Conservation (phyloP, 495 filamentous ascomycete species). For the Neurospora tetrasperma region DNA sequence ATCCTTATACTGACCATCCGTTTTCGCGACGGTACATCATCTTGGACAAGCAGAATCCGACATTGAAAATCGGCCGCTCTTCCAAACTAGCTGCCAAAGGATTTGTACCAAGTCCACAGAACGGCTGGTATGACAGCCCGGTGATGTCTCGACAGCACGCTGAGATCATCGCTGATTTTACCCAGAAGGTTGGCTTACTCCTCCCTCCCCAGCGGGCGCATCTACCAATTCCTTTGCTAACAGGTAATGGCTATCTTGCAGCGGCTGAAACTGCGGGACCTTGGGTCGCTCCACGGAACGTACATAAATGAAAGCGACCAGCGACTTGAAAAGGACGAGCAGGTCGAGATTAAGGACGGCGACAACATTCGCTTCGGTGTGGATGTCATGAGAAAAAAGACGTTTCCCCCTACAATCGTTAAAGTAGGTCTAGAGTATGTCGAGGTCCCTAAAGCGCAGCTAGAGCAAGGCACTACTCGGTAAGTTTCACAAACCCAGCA, state of each 20-base stretch:
- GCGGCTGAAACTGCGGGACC: constrained; percentile 21
- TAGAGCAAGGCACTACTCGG: constrained; percentile 4
- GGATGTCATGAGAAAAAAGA: constrained; percentile 31
- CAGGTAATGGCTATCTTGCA: constrained; percentile 8
- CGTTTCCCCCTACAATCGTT: constrained; percentile 28
- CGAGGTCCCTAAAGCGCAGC: neutral
- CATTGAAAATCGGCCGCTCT: constrained; percentile 28
- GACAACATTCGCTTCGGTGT: constrained; percentile 39
- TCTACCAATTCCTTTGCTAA: constrained; percentile 2
- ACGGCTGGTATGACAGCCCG: constrained; percentile 68
- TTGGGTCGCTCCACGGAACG: constrained; percentile 50
- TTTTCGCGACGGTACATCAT: constrained; percentile 18
- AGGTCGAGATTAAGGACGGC: constrained; percentile 19
- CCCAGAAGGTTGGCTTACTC: constrained; percentile 31
- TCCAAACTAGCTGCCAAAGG: constrained; percentile 32
- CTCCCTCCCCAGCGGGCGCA: constrained; percentile 2
- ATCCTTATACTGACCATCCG: constrained; percentile 2
- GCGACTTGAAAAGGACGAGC: neutral
- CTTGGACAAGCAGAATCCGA: constrained; percentile 12
- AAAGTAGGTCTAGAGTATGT: constrained; percentile 15
- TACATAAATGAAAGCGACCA: constrained; percentile 24
- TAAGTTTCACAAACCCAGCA: neutral
- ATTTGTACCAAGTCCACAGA: constrained; percentile 32
- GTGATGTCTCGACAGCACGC: constrained; percentile 80
- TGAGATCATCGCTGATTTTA: constrained; percentile 35